Evolutionary conservation across 2,329 filamentous ascomycete species (phyloP).

Genomic region (Penicillium griseofulvum): DNA sequence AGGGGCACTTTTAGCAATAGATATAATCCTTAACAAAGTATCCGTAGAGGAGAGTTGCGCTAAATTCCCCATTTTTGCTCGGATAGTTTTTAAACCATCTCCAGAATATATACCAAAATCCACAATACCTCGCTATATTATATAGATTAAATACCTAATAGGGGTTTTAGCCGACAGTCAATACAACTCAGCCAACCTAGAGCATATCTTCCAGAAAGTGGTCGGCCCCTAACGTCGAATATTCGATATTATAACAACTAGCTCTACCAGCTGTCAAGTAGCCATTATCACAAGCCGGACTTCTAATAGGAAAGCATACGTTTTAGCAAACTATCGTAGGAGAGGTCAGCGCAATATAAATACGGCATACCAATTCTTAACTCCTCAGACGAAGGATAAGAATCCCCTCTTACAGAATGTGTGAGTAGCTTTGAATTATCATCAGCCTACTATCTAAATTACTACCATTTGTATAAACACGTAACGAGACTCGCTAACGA

Average conservation of each 20-base stretch:
- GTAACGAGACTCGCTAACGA: too few species aligned
- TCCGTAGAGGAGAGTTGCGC: constrained; percentile 10
- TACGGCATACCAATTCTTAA: constrained; percentile 12
- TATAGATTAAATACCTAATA: too few species aligned
- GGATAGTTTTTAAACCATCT: constrained; percentile 6
- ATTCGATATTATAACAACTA: constrained; percentile 8
- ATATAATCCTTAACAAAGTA: constrained; percentile 12
- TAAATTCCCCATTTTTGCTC: constrained; percentile 18
- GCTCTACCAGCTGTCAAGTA: constrained; percentile 3
- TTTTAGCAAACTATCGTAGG: constrained; percentile 20
- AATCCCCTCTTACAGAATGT: constrained; percentile 14
- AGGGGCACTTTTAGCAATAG: constrained; percentile 14
- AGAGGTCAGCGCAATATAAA: not conserved
- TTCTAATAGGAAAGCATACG: constrained; percentile 17
- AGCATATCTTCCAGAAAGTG: not conserved
- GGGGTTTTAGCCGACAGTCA: constrained; percentile 4
- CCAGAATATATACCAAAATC: too few species aligned
- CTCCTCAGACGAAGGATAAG: not conserved
- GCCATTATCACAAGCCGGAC: constrained; percentile 17
- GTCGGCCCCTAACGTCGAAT: constrained; percentile 5
- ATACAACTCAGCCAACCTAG: constrained; percentile 11
- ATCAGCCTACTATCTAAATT: too few species aligned
- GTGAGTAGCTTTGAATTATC: constrained; percentile 7
- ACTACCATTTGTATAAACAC: too few species aligned
- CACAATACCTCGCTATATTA: too few species aligned